Evolutionary conservation across 2,329 filamentous ascomycete species (phyloP), one percentile per base, ranked within the genome.

Genomic region (Microsporum ferrugineum): DNA sequence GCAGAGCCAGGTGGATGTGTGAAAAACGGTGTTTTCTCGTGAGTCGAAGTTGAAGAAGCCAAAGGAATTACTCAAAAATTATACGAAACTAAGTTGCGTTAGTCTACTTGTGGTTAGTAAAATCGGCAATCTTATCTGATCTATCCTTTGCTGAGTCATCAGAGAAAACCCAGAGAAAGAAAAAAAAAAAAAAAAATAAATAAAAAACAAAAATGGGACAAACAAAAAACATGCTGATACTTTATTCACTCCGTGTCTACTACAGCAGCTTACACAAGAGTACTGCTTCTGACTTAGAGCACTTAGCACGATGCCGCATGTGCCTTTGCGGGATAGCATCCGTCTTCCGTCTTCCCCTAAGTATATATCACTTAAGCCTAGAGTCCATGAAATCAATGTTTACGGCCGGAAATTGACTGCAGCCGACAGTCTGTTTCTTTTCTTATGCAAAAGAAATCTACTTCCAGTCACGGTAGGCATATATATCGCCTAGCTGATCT

Each of bases 71-170:
- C 51, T 36, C 51, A 55, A 55, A 55, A 55, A 55, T 34, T 51
- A 51, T 51, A 51, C 27, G 10, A 14, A 5, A 29, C 14, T n/a
- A 17, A 5, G 27, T 31, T 31, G 33, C 29, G 51, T 12, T 55
- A 55, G 51, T 55, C 31, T 10, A 31, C 31, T 55, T 55, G 14
- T 3, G 51, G 51, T 31, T 55, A 55, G 51, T 4, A 1, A 4
- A 23, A 23, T 34, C n/a, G 29, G 51, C 51, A 55, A 55, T 55
- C 51, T 55, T 55, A 55, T 55, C 51, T 17, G 29, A 55, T 55
- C 23, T 6, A 23, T 23, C 7, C 10, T 27, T 2, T 0, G 14
- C 23, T 55, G 14, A 55, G 51, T 55, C 29, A 55, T 31, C 31
- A 23, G 5, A 3, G 45, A n/a, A 33, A 53, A 53, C 33, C 27